Evolutionary conservation across 1,284 basidiomycete species (phyloP), one percentile per base, ranked within the genome.

Genomic region (Tremellales sp.): DNA sequence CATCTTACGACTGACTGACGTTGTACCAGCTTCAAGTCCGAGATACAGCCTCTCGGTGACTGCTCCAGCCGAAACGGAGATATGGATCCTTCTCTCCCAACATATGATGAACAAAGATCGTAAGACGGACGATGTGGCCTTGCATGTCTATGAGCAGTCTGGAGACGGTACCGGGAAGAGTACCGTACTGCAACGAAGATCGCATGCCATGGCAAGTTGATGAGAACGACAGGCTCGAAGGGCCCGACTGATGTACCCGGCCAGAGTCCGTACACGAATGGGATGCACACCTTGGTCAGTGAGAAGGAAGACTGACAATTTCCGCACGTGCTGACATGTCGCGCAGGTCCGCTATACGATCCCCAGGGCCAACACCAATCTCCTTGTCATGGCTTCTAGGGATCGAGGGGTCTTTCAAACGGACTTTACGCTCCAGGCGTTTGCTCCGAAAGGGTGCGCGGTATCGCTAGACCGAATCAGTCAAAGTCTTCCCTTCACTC

Each of bases 61-160:
- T 14, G 31, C 47, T 26, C 28, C 48, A 22, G 37, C 44, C 7
- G 32, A 41, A 10, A 43, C 57, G 0, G 75, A 83, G 28, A 65
- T 95, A 2, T 93, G 87, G 86, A 61, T 93, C 1, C 77, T 92
- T 1, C 76, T 95, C 2, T 85, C 83, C 0, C 81, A 89, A 26
- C 92, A 97, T 66, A 69, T 85, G 4, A 64, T 68, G 0, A 76
- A 82, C 51, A 84, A 81, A 21, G 75, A 75, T 33, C 72, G 77
- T 34, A 76, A 74, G 1, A 69, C 78, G 1, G 69, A 89, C 52
- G 92, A 83, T 61, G 84, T 91, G 31, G 81, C 88, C 1, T 60
- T 94, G 14, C 81, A 82, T 40, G 81, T 74, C 2, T 70, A 71
- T 44, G 70, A 74, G 40, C 62, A 68, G 16, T 54, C 57, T 27